Evolutionary conservation across 2,329 filamentous ascomycete genomes (phyloP), one percentile per base, ranked within the genome.

Genomic region (Knufia petricola): DNA sequence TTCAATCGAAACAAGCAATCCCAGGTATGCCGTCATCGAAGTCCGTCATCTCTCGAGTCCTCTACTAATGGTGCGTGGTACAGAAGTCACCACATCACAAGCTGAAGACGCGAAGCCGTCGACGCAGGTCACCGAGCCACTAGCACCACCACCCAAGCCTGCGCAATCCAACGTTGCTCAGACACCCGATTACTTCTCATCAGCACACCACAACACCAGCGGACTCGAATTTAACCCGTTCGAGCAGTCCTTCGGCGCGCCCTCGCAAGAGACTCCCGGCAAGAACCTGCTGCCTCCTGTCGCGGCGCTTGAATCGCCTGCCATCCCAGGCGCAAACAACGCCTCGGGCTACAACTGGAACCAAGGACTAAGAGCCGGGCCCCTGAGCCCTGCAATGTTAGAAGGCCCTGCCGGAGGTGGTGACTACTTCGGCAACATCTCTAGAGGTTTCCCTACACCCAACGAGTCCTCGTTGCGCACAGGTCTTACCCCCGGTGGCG

Each of bases 301-400:
- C 58, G 88, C 88, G 40, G 79, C 88, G 54, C 77, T 98, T 60
- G 94, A 92, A 20, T 96, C 92, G 40, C 90, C 92, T 4, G 87
- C 87, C 39, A 81, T 87, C 19, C 77, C 94, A 40, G 87, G 85
- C 55, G 78, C 78, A 60, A 86, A 80, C 55, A 80, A 80, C 48
- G 85, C 79, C 30, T 78, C 81, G 19, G 67, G 67, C 21, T 85
- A 85, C 62, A 82, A 84, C 66, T 95, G 89, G 88, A 78, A 79
- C 56, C 50, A 52, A 23, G 83, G 88, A 59, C 73, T 98, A 61
- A 83, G 92, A 56, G 89, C 88, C 52, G 92, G 92, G 59, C 92
- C 92, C 36, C 69, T 98, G 58, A 96, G 92, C 67, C 92, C 92
- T 70, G 92, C 90, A 55, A 96, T 98, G 89, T 81, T 98, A 49